Evolutionary conservation across 1,284 basidiomycete species (phyloP).

Genomic region (Trametes sp.): DNA sequence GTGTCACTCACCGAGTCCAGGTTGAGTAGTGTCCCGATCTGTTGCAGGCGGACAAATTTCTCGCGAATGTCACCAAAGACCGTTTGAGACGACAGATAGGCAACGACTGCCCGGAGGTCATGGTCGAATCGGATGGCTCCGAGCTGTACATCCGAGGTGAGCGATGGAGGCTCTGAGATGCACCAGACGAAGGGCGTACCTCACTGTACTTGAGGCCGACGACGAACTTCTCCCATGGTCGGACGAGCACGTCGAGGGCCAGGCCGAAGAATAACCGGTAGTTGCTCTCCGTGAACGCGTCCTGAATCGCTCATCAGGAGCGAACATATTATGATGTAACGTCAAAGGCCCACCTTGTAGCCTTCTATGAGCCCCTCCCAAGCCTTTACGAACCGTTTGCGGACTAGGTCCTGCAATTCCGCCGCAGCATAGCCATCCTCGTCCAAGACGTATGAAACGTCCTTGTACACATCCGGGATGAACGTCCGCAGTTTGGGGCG

Average conservation of each 20-base stretch:
- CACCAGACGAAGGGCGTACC: constrained; percentile 50
- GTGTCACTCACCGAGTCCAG: constrained; percentile 82
- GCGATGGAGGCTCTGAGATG: not conserved
- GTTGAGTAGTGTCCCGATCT: constrained; percentile 93
- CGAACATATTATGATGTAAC: too few relatives aligned
- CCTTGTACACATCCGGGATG: constrained; percentile 88
- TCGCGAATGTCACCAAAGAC: constrained; percentile 89
- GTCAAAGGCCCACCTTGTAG: constrained; percentile 67
- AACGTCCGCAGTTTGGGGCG: constrained; percentile 86
- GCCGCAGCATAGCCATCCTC: constrained; percentile 87
- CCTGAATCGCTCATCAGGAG: constrained; percentile 50
- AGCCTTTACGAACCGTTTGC: constrained; percentile 86
- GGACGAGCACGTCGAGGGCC: constrained; percentile 85
- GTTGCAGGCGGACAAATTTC: constrained; percentile 91
- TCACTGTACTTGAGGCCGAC: constrained; percentile 88
- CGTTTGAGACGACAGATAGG: constrained; percentile 87
- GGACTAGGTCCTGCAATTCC: constrained; percentile 86
- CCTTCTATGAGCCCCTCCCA: constrained; percentile 89
- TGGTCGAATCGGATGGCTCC: constrained; percentile 98
- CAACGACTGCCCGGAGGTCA: constrained; percentile 86
- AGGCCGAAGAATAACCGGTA: constrained; percentile 87
- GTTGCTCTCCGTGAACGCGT: constrained; percentile 87
- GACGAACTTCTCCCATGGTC: constrained; percentile 94
- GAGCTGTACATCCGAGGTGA: constrained; percentile 59
- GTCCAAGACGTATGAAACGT: constrained; percentile 87